Evolutionary conservation across 2,329 filamentous ascomycete genomes (phyloP), one percentile per base, ranked within the genome.

Genomic region (Paraconiothyrium brasiliense): DNA sequence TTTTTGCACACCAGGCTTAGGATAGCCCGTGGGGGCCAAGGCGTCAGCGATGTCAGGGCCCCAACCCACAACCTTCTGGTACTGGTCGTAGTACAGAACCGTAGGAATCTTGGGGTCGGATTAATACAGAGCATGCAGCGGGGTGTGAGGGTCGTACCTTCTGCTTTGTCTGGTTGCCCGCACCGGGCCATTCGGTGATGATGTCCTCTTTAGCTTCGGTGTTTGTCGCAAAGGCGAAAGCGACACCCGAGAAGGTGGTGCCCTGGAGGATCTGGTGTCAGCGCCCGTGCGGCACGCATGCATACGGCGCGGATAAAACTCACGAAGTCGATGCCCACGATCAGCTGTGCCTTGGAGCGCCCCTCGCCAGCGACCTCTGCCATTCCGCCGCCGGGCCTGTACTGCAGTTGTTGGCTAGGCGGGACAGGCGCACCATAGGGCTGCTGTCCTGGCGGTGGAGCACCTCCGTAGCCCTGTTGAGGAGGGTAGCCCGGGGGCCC

Each of bases 1-100:
- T 84, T 98, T 98, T 81, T 98, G 95, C 70, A 99, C 94, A 67
- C 94, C 94, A 37, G 92, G 92, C 84, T 98, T 98, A 70, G 95
- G 95, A 80, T 98, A 98, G 66, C 95, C 95, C 44, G 95, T 98
- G 34, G 95, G 95, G 57, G 95, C 94, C 67, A 98, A 87, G 67
- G 95, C 95, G 81, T 98, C 94, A 63, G 95, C 93, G 73, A 98
- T 98, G 84, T 99, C 95, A 60, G 94, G 94, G 65, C 95, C 95
- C 95, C 95, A 99, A 72, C 95, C 95, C n/a, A 98, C 95, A 52
- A 99, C 95, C 81, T 98, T 97, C 77, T 99, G 95, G 80, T 97
- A 97, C 81, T 98, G 94, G 78, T 99, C 95, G 78, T 99, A 99
- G 84, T 99, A 99, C 63, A 99, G 87, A n/a, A 99, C 95, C 14